Conservation (phyloP, 345 rosid species). For the thale cress (Arabidopsis thaliana) region TAIR10.1 NC_003076.8:16042501-16043000, state of each 20-base stretch:
- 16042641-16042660: slow-evolving; percentile 30
- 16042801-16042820: neutral
- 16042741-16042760: neutral
- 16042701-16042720: neutral
- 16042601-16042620: neutral
- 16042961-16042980: neutral
- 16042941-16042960: slow-evolving; percentile 25
- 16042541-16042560: slow-evolving; percentile 35
- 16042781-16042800: neutral
- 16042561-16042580: slow-evolving; percentile 31
- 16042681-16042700: neutral
- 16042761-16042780: slow-evolving; percentile 12
- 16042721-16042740: neutral
- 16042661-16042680: slow-evolving; percentile 2
- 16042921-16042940: slow-evolving; percentile 10
- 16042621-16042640: neutral
- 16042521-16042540: neutral
- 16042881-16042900: neutral
- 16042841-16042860: slow-evolving; percentile 26
- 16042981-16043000: neutral
- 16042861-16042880: slow-evolving; percentile 28
- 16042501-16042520: slow-evolving; percentile 27
- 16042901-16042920: slow-evolving; percentile 7
- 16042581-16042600: slow-evolving; percentile 38
- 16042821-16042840: slow-evolving; percentile 18